A percentile compares a stretch with the other conserved stretches of the same genome.
Evolutionary conservation across 345 rosid species (phyloP).

Genomic region (Citrus mangshanensis): DNA sequence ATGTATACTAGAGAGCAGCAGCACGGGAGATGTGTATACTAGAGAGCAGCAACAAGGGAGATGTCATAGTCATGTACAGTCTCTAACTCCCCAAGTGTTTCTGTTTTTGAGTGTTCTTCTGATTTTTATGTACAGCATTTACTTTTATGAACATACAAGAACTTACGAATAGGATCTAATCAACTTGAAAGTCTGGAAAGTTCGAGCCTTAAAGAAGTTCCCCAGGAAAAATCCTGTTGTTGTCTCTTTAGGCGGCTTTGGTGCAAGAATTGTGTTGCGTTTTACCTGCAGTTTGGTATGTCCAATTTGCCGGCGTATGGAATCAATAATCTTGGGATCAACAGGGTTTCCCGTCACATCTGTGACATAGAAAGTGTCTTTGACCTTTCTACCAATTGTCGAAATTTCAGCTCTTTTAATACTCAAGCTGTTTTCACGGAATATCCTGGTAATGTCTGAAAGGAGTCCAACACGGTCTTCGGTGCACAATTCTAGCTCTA

Average conservation of each 20-base stretch:
- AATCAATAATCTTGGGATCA: slow-evolving; percentile 41
- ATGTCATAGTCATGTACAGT: slow-evolving; percentile 1
- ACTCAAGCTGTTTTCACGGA: slow-evolving; percentile 55
- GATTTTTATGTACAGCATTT: slow-evolving; percentile 21
- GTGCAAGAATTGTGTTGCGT: slow-evolving; percentile 21
- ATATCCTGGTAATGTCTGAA: slow-evolving; percentile 51
- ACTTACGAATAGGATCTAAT: slow-evolving; percentile 41
- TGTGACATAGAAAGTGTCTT: slow-evolving; percentile 49
- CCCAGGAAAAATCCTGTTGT: slow-evolving; percentile 44
- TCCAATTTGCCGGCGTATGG: slow-evolving; percentile 41
- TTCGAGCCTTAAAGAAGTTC: slow-evolving; percentile 42
- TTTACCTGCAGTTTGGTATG: slow-evolving; percentile 33
- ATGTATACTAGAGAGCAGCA: not conserved
- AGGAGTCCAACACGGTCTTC: slow-evolving; percentile 55
- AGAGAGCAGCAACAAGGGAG: not conserved
- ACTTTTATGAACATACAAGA: slow-evolving; percentile 9
- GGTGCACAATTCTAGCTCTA: slow-evolving; percentile 52
- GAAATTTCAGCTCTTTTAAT: slow-evolving; percentile 57
- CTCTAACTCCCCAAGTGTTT: slow-evolving; percentile 1
- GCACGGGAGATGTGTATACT: not conserved
- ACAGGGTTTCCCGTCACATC: slow-evolving; percentile 50
- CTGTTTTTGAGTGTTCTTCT: slow-evolving; percentile 3
- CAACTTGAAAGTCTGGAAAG: slow-evolving; percentile 46
- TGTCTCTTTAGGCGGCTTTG: slow-evolving; percentile 37
- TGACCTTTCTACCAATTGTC: slow-evolving; percentile 41